Evolutionary conservation across 1,284 basidiomycete species (phyloP).

Genomic region (Pulveroboletus sp.): DNA sequence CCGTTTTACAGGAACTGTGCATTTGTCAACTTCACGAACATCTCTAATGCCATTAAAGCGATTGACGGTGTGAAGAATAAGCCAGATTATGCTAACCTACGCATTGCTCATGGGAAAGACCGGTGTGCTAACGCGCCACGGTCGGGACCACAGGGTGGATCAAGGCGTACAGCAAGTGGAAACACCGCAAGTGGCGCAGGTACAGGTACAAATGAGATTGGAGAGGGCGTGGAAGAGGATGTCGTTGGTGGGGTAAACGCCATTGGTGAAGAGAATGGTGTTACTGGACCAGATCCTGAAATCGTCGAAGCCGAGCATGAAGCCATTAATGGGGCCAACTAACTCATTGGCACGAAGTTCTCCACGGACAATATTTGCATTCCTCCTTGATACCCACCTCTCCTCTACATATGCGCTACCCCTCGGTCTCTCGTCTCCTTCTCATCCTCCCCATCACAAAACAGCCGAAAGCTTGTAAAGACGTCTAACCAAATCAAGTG

Average conservation of each 20-base stretch:
- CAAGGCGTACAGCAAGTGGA: conserved; percentile 44
- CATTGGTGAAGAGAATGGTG: conserved; percentile 28
- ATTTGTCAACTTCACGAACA: conserved; percentile 93
- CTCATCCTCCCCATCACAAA: conserved; percentile 22
- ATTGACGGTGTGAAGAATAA: conserved; percentile 90
- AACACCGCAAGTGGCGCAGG: conserved; percentile 35
- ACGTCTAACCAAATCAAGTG: conserved; percentile 38
- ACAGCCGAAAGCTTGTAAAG: conserved; percentile 34
- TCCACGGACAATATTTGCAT: conserved; percentile 32
- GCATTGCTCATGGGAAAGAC: conserved; percentile 92
- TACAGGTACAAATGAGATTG: conserved; percentile 18
- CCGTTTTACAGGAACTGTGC: conserved; percentile 72
- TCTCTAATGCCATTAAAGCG: conserved; percentile 93
- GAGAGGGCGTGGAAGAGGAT: conserved; percentile 26
- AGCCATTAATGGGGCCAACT: conserved; percentile 26
- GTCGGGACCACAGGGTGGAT: conserved; percentile 71
- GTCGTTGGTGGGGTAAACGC: conserved; percentile 19
- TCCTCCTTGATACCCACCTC: conserved; percentile 32
- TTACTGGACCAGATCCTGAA: conserved; percentile 27
- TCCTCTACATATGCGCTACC: conserved; percentile 30
- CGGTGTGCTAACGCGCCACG: conserved; percentile 90
- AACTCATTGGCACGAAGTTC: conserved; percentile 16
- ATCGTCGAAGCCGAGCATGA: conserved; percentile 29
- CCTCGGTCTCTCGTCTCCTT: conserved; percentile 17
- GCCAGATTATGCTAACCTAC: conserved; percentile 78